These are phyloP conservation scores for Beauveria sp. DNA, from an alignment of 2,329 filamentous ascomycete species.

Conservation along the genomic window DNA sequence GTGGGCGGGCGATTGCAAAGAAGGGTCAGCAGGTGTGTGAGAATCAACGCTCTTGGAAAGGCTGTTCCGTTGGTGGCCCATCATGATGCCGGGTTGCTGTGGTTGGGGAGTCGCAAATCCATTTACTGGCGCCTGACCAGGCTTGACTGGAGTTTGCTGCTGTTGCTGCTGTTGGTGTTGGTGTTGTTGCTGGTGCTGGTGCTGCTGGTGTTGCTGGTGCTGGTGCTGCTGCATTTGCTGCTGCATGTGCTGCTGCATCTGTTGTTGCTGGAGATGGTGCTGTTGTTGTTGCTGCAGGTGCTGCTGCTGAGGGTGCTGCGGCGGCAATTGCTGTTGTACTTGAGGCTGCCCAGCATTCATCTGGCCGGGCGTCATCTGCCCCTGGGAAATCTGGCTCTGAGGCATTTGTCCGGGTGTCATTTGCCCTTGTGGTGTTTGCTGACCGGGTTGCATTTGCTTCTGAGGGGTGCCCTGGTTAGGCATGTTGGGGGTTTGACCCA, in stretches of 20 bases:
- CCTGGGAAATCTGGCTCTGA: slow-evolving; percentile 23
- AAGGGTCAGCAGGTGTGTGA: slow-evolving; percentile 14
- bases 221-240: slow-evolving; percentile 32
- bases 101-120: slow-evolving; percentile 29
- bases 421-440: slow-evolving; percentile 28
- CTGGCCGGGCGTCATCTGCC: slow-evolving; percentile 15
- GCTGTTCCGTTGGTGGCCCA: slow-evolving; percentile 40
- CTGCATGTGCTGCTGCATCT: slow-evolving; percentile 25
- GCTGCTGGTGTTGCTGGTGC: slow-evolving; percentile 23
- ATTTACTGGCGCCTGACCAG: slow-evolving; percentile 29
- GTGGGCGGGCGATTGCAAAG: slow-evolving; percentile 28
- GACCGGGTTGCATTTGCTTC: slow-evolving; percentile 32
- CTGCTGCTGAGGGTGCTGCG: slow-evolving; percentile 31
- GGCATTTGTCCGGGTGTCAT: slow-evolving; percentile 12
- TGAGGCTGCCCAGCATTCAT: slow-evolving; percentile 22
- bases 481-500: slow-evolving; percentile 40
- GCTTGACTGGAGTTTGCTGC: slow-evolving; percentile 30
- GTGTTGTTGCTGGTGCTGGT: slow-evolving; percentile 13
- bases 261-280: slow-evolving; percentile 20
- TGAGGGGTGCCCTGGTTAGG: slow-evolving; percentile 18
- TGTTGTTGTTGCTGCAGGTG: slow-evolving; percentile 33
- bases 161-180: not conserved
- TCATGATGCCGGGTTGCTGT: slow-evolving; percentile 17
- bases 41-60: slow-evolving; percentile 45
- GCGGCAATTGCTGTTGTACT: slow-evolving; percentile 19